Evolutionary conservation across 2,329 filamentous ascomycete species (phyloP).

Genomic region (Didymella lethalis): DNA sequence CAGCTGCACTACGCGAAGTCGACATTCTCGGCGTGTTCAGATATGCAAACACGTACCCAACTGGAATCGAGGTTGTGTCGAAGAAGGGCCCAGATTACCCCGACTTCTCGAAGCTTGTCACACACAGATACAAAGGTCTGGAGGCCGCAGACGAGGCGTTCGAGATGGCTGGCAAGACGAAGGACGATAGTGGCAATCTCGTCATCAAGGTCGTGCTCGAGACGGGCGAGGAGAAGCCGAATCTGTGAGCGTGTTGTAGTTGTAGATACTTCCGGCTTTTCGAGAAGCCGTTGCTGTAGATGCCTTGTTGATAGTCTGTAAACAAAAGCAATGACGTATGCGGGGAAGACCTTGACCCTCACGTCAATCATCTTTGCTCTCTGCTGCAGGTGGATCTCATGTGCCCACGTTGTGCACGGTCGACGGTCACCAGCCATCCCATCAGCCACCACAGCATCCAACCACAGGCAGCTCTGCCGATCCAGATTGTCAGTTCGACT

Average conservation of each 20-base stretch:
- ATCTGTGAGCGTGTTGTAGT: constrained; percentile 20
- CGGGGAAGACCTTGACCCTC: neutral
- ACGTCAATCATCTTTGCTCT: neutral
- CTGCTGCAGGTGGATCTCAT: constrained; percentile 2
- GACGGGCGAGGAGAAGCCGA: constrained; percentile 44
- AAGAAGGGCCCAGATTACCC: constrained; percentile 61
- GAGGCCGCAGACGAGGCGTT: constrained; percentile 70
- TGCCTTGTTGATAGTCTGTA: constrained; percentile 2
- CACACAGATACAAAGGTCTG: constrained; percentile 73
- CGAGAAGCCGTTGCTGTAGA: neutral
- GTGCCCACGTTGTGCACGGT: neutral
- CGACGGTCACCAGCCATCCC: neutral
- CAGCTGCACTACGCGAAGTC: constrained; percentile 76
- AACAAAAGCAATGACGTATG: constrained; percentile 21
- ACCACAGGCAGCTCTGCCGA: neutral
- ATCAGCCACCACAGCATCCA: neutral
- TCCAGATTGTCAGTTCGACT: neutral
- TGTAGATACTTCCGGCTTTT: neutral
- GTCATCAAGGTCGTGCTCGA: constrained; percentile 74
- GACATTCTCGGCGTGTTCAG: constrained; percentile 81
- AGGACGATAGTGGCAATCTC: constrained; percentile 71
- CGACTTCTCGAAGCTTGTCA: constrained; percentile 74
- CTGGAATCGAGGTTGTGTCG: constrained; percentile 69
- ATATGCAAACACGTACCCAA: constrained; percentile 78
- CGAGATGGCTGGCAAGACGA: constrained; percentile 72